These are phyloP conservation scores for Bruguiera hainesii DNA, from an alignment of 441 rosid genomes.

Conservation along the genomic window DNA sequence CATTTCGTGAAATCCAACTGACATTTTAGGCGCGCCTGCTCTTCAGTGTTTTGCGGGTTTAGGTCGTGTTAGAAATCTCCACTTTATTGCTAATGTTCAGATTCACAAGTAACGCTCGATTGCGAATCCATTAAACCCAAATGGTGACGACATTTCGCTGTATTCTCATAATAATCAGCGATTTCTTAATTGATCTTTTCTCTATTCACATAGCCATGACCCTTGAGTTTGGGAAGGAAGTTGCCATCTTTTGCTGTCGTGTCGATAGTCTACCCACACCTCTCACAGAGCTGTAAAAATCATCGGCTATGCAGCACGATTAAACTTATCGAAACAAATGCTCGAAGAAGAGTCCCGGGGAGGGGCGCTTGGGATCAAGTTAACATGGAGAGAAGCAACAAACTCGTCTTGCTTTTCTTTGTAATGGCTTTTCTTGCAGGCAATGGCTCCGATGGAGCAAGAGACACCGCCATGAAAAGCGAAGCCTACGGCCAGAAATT, in stretches of 20 bases:
- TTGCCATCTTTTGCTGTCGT: not conserved
- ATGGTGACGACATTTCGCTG: too few species aligned
- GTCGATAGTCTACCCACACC: too few species aligned
- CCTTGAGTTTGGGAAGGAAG: not conserved
- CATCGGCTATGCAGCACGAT: too few species aligned
- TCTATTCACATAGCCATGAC: not conserved
- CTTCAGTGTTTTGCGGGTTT: not conserved
- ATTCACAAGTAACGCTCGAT: too few species aligned
- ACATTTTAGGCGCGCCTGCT: not conserved
- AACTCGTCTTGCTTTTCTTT: constrained; percentile 11
- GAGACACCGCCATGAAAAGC: constrained; percentile 9
- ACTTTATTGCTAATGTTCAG: too few species aligned
- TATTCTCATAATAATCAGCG: not conserved
- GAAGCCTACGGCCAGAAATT: not conserved
- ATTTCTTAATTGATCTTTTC: not conserved
- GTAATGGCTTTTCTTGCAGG: not conserved
- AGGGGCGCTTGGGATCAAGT: not conserved
- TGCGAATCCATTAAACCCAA: too few species aligned
- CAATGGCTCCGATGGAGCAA: constrained; percentile 15
- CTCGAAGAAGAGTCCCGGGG: too few species aligned
- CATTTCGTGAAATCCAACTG: too few species aligned
- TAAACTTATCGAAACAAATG: too few species aligned
- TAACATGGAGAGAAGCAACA: constrained; percentile 15
- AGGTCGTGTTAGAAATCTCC: too few species aligned
- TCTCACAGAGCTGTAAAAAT: too few species aligned